Base-by-base conservation (phyloP, 2,329 filamentous ascomycete species). In the Nannizzia gypsea region DNA sequence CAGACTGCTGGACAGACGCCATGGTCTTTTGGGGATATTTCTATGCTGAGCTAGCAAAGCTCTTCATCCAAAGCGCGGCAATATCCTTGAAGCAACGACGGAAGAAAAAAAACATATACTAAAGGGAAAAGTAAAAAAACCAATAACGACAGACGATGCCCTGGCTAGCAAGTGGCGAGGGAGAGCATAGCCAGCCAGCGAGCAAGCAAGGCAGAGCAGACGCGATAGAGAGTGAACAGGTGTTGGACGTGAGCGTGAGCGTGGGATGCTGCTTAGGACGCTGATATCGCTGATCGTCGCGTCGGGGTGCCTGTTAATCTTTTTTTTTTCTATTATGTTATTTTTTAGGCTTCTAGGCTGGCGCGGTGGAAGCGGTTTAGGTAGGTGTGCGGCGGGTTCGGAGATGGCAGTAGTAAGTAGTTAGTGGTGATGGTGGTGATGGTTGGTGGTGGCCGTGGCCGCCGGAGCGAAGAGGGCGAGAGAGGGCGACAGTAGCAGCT, bases 1-100 rank as follows among this genome's bases (percentile, higher is more conserved):
- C 38, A 2, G 31, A 81, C 13, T 48, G 59, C 34, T 63, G 59
- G 26, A 61, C 81, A 71, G 86, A 81, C 73, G 86, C 83, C 74
- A 87, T 82, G 26, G n/a, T 38, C 38, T n/a, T n/a, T n/a, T n/a
- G n/a, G n/a, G 31, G 13, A 40, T 56, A 56, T 20, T 3, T n/a
- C n/a, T 52, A 52, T 46, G 20, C 20, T 17, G 22, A 24, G 26
- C n/a, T 13, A 20, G 11, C 48, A 26, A 28, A 52, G 22, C 22
- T 28, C 48, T 31, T 11, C 48, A 52, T 52, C 17, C 13, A 46
- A 52, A 26, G 48, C 54, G 22, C 26, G 54, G 26, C 31, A 36
- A 13, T n/a, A n/a, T 38, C 6, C 28, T 38, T 36, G 15, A n/a
- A n/a, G n/a, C n/a, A n/a, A n/a, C n/a, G n/a, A n/a, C n/a, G n/a